Base-by-base conservation (phyloP, 257 asterid species). In the Capsicum chinense region DNA sequence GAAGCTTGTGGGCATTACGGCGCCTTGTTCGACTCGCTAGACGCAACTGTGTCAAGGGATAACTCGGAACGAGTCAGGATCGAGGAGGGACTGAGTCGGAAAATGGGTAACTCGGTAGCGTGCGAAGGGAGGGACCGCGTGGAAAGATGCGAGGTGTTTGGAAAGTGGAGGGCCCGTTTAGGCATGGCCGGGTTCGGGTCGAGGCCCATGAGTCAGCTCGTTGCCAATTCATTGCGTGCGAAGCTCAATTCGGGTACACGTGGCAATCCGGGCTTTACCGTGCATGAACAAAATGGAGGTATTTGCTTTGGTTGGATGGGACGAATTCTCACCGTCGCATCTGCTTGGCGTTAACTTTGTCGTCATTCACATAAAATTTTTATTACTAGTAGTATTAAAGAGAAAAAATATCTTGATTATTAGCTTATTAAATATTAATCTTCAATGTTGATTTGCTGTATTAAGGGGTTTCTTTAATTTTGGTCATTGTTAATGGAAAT, bases 121-220 rank as follows among this genome's bases (percentile, higher is more conserved):
- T 93, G 98, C 88, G 98, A 95, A 84, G 98, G 98, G 64, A 89
- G 90, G 90, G 97, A 95, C 81, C 98, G 98, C 0, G 93, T 93
- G 0, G 98, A 95, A 70, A 92, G 98, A 59, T 92, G 98, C 88
- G 98, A 95, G 44, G 90, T 95, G 84, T 92, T 88, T 48, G 98
- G 98, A 15, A 95, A 95, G 86, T 95, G 98, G 98, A 91, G 97
- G 92, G 94, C 97, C 89, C 92, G 98, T 47, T 52, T 95, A 88
- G 73, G 92, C 52, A 93, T 95, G 98, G 97, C 98, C 39, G 98
- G 98, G 88, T 95, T 93, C 70, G 83, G 83, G 83, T 85, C 83
- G 7, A 87, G 86, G 60, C 84, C 88, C 16, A 82, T 93, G 90
- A 92, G 98, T 83, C 91, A 83, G 82, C 88, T 62, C 90, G 86